Conservation (phyloP, 345 rosid species). For the Salix caprea region DNA sequence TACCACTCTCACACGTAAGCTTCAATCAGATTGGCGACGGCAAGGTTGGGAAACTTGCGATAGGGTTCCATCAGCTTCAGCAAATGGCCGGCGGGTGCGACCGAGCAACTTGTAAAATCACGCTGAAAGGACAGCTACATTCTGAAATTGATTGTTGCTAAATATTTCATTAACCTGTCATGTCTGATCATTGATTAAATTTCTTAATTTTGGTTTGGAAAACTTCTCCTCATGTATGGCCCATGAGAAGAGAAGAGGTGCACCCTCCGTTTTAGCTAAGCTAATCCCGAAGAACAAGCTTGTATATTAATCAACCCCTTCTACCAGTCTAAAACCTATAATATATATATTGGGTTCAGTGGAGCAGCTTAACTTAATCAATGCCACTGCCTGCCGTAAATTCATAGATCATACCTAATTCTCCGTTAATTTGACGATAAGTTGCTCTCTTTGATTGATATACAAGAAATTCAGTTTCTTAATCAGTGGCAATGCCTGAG, state of each 20-base stretch:
- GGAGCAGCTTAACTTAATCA: background rate
- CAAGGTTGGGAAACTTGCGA: background rate
- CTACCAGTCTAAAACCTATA: background rate
- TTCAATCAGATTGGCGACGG: slow-evolving; percentile 16
- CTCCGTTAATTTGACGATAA: too few species aligned
- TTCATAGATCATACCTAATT: background rate
- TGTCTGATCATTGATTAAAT: background rate
- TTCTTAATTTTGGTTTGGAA: background rate
- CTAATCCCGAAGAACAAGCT: background rate
- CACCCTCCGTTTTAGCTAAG: background rate
- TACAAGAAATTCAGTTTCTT: too few species aligned
- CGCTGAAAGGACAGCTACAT: background rate
- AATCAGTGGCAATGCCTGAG: background rate
- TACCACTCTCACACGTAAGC: slow-evolving; percentile 28
- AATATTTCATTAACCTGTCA: background rate
- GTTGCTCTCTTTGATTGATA: background rate
- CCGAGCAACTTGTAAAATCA: slow-evolving; percentile 27
- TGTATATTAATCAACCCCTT: background rate
- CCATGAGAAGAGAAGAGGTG: background rate
- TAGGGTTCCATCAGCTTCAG: slow-evolving; percentile 13
- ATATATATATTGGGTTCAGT: background rate
- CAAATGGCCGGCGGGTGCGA: slow-evolving; percentile 35
- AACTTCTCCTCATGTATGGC: background rate
- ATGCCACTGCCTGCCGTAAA: background rate
- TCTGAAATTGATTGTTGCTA: background rate